These are phyloP conservation scores for Botrytis paeoniae DNA, from an alignment of 2,329 filamentous ascomycete species.

Conservation along the genomic window DNA sequence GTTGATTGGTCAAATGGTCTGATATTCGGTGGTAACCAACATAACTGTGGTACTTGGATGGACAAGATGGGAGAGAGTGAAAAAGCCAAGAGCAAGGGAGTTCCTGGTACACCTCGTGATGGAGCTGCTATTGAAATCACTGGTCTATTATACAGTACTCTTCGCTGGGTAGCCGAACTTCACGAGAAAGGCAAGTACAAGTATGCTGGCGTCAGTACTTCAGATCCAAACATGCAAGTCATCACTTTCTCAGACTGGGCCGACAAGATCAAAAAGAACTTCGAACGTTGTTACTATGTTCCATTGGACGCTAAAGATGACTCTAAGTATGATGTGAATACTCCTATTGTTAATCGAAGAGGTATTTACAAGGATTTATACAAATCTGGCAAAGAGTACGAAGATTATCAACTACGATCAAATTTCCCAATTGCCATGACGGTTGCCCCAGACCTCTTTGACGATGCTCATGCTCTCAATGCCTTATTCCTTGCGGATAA, in stretches of 20 bases:
- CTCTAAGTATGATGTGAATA: slow-evolving; percentile 73
- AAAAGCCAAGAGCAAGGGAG: slow-evolving; percentile 84
- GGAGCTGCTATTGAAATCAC: slow-evolving; percentile 94
- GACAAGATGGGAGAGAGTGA: slow-evolving; percentile 99
- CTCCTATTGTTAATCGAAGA: slow-evolving; percentile 76
- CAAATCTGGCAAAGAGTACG: slow-evolving; percentile 88
- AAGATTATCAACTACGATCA: slow-evolving; percentile 92
- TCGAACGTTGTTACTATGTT: slow-evolving; percentile 90
- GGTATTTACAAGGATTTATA: slow-evolving; percentile 99
- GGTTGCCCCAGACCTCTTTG: slow-evolving; percentile 85
- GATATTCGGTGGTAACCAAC: slow-evolving; percentile 89
- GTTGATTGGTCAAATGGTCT: slow-evolving; percentile 91
- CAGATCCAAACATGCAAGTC: slow-evolving; percentile 47
- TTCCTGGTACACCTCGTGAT: slow-evolving; percentile 94
- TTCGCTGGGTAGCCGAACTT: slow-evolving; percentile 74
- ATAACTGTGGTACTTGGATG: slow-evolving; percentile 99
- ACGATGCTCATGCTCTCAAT: slow-evolving; percentile 70
- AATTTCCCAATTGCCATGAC: slow-evolving; percentile 97
- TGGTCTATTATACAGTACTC: slow-evolving; percentile 84
- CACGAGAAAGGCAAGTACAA: slow-evolving; percentile 67
- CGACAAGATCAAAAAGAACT: slow-evolving; percentile 73
- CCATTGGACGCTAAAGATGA: slow-evolving; percentile 70
- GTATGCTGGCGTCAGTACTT: slow-evolving; percentile 68
- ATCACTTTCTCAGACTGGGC: slow-evolving; percentile 81
- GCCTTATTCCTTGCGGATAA: slow-evolving; percentile 79